Conservation (phyloP, 1,139 yeast species). For the Suhomyces anneliseae region DNA sequence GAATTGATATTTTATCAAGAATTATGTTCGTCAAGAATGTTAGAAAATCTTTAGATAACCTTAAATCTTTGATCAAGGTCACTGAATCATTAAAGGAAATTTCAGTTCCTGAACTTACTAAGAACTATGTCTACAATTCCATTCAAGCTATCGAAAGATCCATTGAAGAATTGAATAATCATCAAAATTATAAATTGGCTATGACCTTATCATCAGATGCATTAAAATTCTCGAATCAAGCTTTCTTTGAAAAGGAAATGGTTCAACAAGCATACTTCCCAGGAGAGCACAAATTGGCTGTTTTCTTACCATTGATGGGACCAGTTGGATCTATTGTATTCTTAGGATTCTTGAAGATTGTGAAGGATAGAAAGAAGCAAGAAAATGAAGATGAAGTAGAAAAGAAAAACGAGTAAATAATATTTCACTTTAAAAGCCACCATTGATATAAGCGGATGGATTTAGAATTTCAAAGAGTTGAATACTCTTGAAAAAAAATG, state of each 20-base stretch:
- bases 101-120: constrained; percentile 74
- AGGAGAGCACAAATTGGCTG: constrained; percentile 91
- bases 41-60: constrained; percentile 50
- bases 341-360: constrained; percentile 50
- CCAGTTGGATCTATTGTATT: constrained; percentile 74
- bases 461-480: no score
- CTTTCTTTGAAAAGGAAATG: constrained; percentile 93
- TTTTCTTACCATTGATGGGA: constrained; percentile 84
- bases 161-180: constrained; percentile 26
- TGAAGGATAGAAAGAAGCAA: constrained; percentile 23
- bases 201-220: constrained; percentile 57
- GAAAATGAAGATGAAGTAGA: constrained; percentile 10
- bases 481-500: no score
- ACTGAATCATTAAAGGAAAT: constrained; percentile 70
- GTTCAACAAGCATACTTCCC: constrained; percentile 94
- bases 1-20: constrained; percentile 69
- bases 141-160: constrained; percentile 36
- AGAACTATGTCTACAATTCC: constrained; percentile 44
- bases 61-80: constrained; percentile 68
- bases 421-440: background rate
- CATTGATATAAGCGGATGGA: background rate
- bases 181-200: constrained; percentile 43
- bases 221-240: constrained; percentile 60
- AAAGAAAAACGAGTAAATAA: constrained; percentile 3
- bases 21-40: constrained; percentile 56